Conservation (phyloP, 306 rosid genomes). For the Rubus idaeus region DNA sequence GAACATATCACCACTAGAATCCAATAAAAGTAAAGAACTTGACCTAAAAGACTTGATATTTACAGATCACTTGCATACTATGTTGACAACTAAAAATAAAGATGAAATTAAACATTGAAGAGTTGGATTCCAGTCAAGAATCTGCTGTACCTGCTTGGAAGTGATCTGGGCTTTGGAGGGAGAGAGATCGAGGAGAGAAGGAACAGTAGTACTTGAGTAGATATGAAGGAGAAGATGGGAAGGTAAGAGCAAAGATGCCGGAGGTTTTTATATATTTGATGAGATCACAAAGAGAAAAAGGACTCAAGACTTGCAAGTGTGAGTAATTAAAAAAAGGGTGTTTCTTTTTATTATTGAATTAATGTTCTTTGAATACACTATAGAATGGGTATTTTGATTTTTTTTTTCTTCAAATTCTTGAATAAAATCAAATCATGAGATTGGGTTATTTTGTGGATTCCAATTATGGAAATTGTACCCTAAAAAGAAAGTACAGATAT, state of each 20-base stretch:
- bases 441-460: not conserved
- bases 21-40: constrained; percentile 1
- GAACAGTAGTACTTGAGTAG: constrained; percentile 15
- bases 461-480: not conserved
- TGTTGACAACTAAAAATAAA: constrained; percentile 17
- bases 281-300: constrained; percentile 40
- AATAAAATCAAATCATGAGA: not conserved
- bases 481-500: not conserved
- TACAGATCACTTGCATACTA: constrained; percentile 40
- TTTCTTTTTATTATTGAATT: not conserved
- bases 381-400: not conserved
- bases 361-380: not conserved
- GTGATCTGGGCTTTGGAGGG: constrained; percentile 32
- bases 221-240: not conserved
- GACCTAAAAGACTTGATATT: constrained; percentile 16
- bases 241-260: constrained; percentile 41
- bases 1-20: constrained; percentile 12
- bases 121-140: constrained; percentile 11
- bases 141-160: constrained; percentile 40
- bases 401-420: not conserved
- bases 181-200: constrained; percentile 37
- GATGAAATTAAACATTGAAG: constrained; percentile 17
- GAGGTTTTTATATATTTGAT: constrained; percentile 27
- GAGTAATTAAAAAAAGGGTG: not conserved
- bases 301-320: not conserved